Base-by-base conservation (phyloP, 352 stramenopile genomes). In the Globisporangium polare region DNA sequence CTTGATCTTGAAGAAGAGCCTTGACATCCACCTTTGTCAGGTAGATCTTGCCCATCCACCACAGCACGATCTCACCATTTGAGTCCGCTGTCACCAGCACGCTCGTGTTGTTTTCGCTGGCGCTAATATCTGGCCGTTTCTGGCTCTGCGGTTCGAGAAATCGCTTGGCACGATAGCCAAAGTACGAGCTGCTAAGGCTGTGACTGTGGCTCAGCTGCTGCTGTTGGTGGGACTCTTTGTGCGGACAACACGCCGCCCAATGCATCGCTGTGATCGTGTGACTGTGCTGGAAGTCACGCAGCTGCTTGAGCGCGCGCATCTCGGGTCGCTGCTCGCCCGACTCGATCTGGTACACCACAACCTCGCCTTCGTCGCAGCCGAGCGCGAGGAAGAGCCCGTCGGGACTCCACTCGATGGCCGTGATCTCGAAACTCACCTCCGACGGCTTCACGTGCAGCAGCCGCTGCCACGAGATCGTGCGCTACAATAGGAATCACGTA, bases 391-490 rank as follows among this genome's bases (percentile, higher is more conserved):
- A 71, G 51, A 79, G 66, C 8, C 85, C 85, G 45, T 92, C 74
- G 1, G 83, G 83, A 60, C 74, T 84, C 85, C 85, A 94, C 24
- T 51, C 75, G 27, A 94, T 12, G 9, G 68, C 64, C 59, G 73
- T 52, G 57, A 90, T 81, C 47, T 88, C 72, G 4, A 85, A 80
- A 17, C 53, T 57, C 18, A 89, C 67, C 26, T 91, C 77, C 2
- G 80, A 79, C 20, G 80, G 70, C 58, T 88, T 87, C 46, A 91
- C 59, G 37, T 91, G 81, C 50, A 94, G 47, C 56, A 91, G 50
- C 9, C 80, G 83, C 52, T 92, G 84, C 85, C 85, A 94, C 15
- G 78, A 88, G 0, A 88, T 78, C 42, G 81, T 86, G 29, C 82
- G 79, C 85, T 94, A 58, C 9, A 26, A 3, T 15, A 46, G n/a